Conservation (phyloP, 192 early-diverging fungal genomes). For the Linnemannia hyalina region DNA sequence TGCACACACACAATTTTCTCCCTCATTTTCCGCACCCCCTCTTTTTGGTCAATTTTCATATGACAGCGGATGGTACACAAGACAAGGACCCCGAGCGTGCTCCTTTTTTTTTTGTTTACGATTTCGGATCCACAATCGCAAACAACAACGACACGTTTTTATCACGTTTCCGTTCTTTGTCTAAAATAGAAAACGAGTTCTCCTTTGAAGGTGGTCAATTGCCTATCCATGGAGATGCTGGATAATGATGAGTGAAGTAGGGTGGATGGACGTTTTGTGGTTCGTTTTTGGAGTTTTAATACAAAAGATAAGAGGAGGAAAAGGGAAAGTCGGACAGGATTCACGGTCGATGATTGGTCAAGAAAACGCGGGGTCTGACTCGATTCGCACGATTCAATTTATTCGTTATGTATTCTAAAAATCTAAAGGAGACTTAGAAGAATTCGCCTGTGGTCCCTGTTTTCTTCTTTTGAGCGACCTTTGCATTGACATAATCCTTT, state of each 20-base stretch:
- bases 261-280: too few relatives aligned
- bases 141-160: conserved; percentile 27
- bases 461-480: not conserved
- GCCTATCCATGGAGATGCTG: not conserved
- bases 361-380: conserved; percentile 1
- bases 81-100: not conserved
- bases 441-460: too few relatives aligned
- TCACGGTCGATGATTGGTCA: not conserved
- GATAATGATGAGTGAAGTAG: not conserved
- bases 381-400: not conserved
- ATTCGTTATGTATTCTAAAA: too few relatives aligned
- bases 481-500: not conserved
- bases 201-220: not conserved
- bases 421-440: too few relatives aligned
- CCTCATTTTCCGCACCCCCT: conserved; percentile 18
- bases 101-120: not conserved
- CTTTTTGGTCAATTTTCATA: conserved; percentile 49
- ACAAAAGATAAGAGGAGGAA: not conserved
- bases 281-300: not conserved
- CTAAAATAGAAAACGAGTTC: too few relatives aligned
- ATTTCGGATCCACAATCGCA: not conserved
- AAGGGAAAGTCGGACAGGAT: not conserved
- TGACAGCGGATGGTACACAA: conserved; percentile 19
- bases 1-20: too few relatives aligned
- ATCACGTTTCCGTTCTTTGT: not conserved